Evolutionary conservation across 352 stramenopile species (phyloP).

Genomic region (Pythium vanterpoolii): DNA sequence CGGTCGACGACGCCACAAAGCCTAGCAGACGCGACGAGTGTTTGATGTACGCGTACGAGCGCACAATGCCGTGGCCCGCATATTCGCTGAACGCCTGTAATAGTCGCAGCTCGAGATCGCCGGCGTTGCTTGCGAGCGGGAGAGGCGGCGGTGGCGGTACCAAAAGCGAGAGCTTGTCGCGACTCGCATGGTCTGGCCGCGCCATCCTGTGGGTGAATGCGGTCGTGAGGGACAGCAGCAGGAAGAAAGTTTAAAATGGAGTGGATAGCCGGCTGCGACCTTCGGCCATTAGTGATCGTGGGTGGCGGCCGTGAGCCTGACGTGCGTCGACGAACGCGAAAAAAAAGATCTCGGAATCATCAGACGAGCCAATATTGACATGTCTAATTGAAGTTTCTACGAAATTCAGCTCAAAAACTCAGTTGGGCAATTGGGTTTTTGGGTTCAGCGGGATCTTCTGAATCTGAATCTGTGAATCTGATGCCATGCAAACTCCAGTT

Average conservation of each 20-base stretch:
- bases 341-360: slow-evolving; percentile 15
- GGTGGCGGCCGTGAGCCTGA: too few relatives aligned
- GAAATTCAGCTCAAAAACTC: slow-evolving; percentile 4
- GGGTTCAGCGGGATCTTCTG: too few relatives aligned
- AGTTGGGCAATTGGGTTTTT: too few relatives aligned
- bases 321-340: too few relatives aligned
- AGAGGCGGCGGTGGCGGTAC: not conserved
- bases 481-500: too few relatives aligned
- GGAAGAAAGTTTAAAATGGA: too few relatives aligned
- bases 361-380: not conserved
- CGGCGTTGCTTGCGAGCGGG: not conserved
- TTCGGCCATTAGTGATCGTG: too few relatives aligned
- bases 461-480: too few relatives aligned
- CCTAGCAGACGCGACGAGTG: slow-evolving; percentile 42
- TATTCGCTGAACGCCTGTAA: slow-evolving; percentile 51
- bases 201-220: too few relatives aligned
- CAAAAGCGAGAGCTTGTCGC: not conserved
- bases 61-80: slow-evolving; percentile 32
- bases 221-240: too few relatives aligned
- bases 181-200: too few relatives aligned
- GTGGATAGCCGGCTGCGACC: too few relatives aligned
- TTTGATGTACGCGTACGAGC: slow-evolving; percentile 50
- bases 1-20: slow-evolving; percentile 45
- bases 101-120: slow-evolving; percentile 57
- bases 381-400: not conserved